Evolutionary conservation across 352 stramenopile genomes (phyloP).

Genomic region (Phytophthora ramorum): DNA sequence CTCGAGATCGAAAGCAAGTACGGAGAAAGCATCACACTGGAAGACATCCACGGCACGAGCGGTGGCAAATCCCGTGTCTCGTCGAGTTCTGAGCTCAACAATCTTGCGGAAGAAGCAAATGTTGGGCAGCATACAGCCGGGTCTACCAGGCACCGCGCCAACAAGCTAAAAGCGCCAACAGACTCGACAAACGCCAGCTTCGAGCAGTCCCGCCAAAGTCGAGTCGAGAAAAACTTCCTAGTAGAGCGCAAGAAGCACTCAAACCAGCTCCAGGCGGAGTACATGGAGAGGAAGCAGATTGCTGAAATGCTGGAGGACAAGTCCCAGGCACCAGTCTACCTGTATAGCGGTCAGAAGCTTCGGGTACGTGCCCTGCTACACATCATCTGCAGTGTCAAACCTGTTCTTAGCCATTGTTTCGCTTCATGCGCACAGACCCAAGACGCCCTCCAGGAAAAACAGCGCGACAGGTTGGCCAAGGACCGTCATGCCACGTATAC

Average conservation of each 20-base stretch:
- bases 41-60: constrained; percentile 79
- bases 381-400: background rate
- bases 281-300: constrained; percentile 48
- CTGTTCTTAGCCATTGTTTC: background rate
- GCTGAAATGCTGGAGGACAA: constrained; percentile 36
- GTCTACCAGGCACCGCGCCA: constrained; percentile 13
- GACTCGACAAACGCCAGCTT: constrained; percentile 77
- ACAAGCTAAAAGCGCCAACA: constrained; percentile 71
- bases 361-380: constrained; percentile 43
- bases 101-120: constrained; percentile 8
- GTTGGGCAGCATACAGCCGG: constrained; percentile 3
- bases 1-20: constrained; percentile 93
- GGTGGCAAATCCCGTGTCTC: constrained; percentile 8
- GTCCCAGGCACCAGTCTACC: constrained; percentile 58
- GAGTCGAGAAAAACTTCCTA: constrained; percentile 69
- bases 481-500: constrained; percentile 68
- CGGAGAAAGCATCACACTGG: constrained; percentile 89
- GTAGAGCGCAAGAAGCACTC: constrained; percentile 46
- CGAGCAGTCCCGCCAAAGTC: constrained; percentile 54
- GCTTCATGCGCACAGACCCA: constrained; percentile 57
- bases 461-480: constrained; percentile 64
- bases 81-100: constrained; percentile 16
- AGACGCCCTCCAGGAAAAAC: constrained; percentile 83
- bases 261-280: constrained; percentile 39
- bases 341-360: constrained; percentile 91